Conservation (phyloP, 2,329 filamentous ascomycete genomes). For the Fusarium equiseti region DNA sequence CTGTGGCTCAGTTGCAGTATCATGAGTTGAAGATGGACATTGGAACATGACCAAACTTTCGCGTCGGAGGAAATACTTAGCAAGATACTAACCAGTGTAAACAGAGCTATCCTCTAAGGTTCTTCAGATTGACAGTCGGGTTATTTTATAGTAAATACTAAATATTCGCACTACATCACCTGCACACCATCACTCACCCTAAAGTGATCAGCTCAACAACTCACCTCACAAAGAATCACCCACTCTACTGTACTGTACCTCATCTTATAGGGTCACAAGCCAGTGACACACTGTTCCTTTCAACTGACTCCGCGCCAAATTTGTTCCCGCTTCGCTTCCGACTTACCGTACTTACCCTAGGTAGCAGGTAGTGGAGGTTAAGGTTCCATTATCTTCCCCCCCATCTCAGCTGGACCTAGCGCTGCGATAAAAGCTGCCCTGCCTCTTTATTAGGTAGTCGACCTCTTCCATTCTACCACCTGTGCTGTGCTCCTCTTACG, state of each 20-base stretch:
- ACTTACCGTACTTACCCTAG: neutral
- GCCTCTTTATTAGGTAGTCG: constrained; percentile 35
- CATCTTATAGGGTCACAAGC: constrained; percentile 45
- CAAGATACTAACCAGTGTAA: neutral
- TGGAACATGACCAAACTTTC: neutral
- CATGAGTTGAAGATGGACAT: neutral
- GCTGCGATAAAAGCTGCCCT: constrained; percentile 47
- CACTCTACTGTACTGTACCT: constrained; percentile 1
- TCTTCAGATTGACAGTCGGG: neutral
- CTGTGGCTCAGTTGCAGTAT: neutral
- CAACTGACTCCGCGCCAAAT: constrained; percentile 48
- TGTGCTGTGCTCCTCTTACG: constrained; percentile 33
- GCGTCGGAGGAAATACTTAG: neutral
- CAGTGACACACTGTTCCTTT: constrained; percentile 47
- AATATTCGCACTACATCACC: constrained; percentile 37
- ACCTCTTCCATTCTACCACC: constrained; percentile 17
- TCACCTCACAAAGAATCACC: constrained; percentile 16
- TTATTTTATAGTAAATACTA: constrained; percentile 15
- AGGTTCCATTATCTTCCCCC: constrained; percentile 5
- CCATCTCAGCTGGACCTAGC: constrained; percentile 41
- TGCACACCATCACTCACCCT: constrained; percentile 30
- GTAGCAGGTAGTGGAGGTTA: neutral
- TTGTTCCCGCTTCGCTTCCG: constrained; percentile 46
- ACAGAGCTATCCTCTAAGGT: neutral
- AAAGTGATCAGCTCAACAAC: constrained; percentile 31